Evolutionary conservation across 441 rosid species (phyloP).

Genomic region (Macaranga tanarius): DNA sequence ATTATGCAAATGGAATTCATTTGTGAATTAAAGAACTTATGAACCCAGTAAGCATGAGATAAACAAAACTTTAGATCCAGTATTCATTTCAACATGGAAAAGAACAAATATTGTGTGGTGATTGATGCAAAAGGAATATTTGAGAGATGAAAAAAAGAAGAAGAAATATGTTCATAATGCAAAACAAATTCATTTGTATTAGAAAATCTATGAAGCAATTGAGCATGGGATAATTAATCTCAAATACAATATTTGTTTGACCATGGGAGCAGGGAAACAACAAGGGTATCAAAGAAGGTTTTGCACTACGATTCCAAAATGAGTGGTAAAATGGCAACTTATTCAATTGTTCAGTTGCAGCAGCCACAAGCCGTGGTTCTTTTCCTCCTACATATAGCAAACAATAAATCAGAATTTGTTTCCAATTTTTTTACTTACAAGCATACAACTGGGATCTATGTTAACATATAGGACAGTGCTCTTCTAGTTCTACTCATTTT

Average conservation of each 20-base stretch:
- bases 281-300: slow-evolving; percentile 73
- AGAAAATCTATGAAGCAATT: background rate
- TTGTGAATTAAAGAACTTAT: background rate
- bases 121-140: background rate
- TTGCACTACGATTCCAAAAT: slow-evolving; percentile 96
- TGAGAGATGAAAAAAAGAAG: background rate
- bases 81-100: background rate
- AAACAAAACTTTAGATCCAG: background rate
- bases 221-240: slow-evolving; percentile 5
- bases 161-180: background rate
- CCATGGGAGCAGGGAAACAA: slow-evolving; percentile 4
- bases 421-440: background rate
- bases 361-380: slow-evolving; percentile 84
- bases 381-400: slow-evolving; percentile 66
- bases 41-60: background rate
- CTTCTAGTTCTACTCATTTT: background rate
- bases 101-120: background rate
- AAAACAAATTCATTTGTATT: background rate
- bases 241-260: background rate
- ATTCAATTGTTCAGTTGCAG: slow-evolving; percentile 71
- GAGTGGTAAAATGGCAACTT: slow-evolving; percentile 93
- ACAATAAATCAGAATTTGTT: slow-evolving; percentile 8
- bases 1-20: background rate
- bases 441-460: background rate
- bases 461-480: background rate